Base-by-base conservation (phyloP, 805 yeast species). In the Naumovozyma castellii region DNA sequence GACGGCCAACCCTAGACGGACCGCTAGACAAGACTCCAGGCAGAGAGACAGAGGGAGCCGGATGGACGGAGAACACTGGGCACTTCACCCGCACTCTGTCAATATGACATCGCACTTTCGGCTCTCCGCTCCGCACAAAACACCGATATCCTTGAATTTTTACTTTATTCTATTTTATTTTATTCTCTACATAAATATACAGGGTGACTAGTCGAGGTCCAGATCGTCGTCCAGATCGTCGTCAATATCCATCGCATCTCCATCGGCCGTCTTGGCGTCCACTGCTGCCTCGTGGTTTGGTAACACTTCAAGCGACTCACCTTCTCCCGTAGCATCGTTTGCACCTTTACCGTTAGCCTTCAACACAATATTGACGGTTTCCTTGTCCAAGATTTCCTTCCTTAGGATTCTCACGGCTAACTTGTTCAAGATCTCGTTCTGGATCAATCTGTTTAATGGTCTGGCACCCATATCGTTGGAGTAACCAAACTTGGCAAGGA, bases 401-500 rank as follows among this genome's bases (percentile, higher is more conserved):
- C 78, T 80, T 51, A 92, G 72, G 37, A 92, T 75, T 64, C 85
- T 73, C n/a, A 92, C 73, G 0, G 98, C 98, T 64, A 92, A 69
- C 55, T 72, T 78, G 66, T 92, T 92, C 61, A 92, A 76, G 15
- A 92, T 73, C 61, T 87, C 92, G 46, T 72, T 75, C 13, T 29
- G 32, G 5, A 29, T 29, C 32, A 29, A 29, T 29, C 32, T 29
- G 32, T 84, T 84, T 66, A 92, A 74, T 43, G 98, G 98, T 61
- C 98, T 76, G 5, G 98, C 98, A 66, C 98, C 98, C 62, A 92
- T 69, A 61, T 90, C 95, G 42, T 80, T 73, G 18, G 95, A 85
- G 66, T 88, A 92, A 37, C 98, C 98, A 52, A 85, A 67, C 53
- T 72, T 75, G 50, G 94, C 80, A 49, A 92, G 68, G 71, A 80